Base-by-base conservation (phyloP, 768 basidiomycete genomes). In the Megacollybia marginata region DNA sequence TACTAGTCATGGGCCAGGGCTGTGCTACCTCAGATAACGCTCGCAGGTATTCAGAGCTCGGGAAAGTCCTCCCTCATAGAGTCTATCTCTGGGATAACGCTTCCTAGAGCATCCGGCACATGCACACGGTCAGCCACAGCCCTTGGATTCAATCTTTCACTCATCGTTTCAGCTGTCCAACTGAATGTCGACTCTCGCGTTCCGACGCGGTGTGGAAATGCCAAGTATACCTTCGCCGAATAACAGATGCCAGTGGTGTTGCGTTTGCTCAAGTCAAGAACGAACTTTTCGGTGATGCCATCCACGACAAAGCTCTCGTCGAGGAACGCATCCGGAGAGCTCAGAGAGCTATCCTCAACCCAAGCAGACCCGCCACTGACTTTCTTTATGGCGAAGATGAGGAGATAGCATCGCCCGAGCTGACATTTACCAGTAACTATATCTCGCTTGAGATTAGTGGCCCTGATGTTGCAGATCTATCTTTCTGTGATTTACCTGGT, bases 21-120 rank as follows among this genome's bases (percentile, higher is more conserved):
- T n/a, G n/a, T n/a, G n/a, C n/a, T 89, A 0, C 87, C 88, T 0
- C 77, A 80, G 53, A 86, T 89, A 32, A 82, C 79, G 0, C 87
- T 88, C 40, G 75, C 87, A 15, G 86, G 87, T 1, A 75, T 72
- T 2, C 87, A 89, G 54, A 84, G 80, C 42, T 83, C 83, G 0
- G 87, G 87, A 0, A 88, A 88, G 56, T 86, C 84, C 0, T 88
- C 86, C 0, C 70, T 88, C 4, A 88, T 89, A 10, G 86, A 89
- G 55, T 76, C 83, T 0, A 87, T 89, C 42, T 85, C 84, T 0
- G 83, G 85, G 0, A 78, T 88, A 15, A 83, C 76, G 0, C 66
- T 88, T 0, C 85, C 85, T 19, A 74, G 85, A 9, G 82, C 82
- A 0, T 69, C 78, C n/a, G 87, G 87, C 0, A 88, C 86, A 0